Evolutionary conservation across 1,284 basidiomycete species (phyloP).

Genomic region (Kwoniella shivajii): DNA sequence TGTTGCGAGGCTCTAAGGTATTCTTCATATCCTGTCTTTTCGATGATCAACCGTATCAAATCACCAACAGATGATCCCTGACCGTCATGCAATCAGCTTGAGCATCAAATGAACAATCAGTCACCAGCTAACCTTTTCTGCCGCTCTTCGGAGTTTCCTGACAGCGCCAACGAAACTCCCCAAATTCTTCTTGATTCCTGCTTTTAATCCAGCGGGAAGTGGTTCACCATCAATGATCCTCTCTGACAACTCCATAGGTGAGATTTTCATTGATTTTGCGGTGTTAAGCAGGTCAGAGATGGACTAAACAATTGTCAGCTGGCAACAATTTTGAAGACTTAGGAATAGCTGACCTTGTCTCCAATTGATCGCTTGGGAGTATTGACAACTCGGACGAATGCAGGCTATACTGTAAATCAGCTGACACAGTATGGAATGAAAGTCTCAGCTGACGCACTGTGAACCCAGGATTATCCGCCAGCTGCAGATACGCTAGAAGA

Average conservation of each 20-base stretch:
- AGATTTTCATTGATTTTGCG: slow-evolving; percentile 61
- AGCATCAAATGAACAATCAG: background rate
- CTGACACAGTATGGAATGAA: background rate
- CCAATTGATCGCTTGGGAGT: slow-evolving; percentile 75
- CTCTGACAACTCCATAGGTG: slow-evolving; percentile 66
- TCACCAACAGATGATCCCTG: slow-evolving; percentile 67
- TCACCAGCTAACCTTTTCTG: slow-evolving; percentile 58
- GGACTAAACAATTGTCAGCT: slow-evolving; percentile 56
- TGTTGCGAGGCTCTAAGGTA: slow-evolving; percentile 70
- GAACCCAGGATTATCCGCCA: slow-evolving; percentile 79
- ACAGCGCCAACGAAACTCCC: slow-evolving; percentile 64
- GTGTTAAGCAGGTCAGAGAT: slow-evolving; percentile 63
- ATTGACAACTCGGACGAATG: slow-evolving; percentile 77
- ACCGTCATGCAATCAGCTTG: background rate
- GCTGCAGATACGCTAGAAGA: slow-evolving; percentile 80
- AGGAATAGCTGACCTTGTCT: slow-evolving; percentile 65
- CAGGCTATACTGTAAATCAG: slow-evolving; percentile 56
- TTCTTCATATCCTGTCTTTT: slow-evolving; percentile 67
- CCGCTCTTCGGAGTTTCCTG: slow-evolving; percentile 61
- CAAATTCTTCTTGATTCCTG: slow-evolving; percentile 66
- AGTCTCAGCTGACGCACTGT: slow-evolving; percentile 40
- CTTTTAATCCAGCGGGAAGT: slow-evolving; percentile 65
- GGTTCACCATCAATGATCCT: slow-evolving; percentile 62
- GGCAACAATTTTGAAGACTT: background rate
- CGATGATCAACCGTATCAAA: slow-evolving; percentile 66